Evolutionary conservation across 75 land plant genomes (phyloP), one percentile per base, ranked within the genome.

Genomic region (Picea sitchensis): DNA sequence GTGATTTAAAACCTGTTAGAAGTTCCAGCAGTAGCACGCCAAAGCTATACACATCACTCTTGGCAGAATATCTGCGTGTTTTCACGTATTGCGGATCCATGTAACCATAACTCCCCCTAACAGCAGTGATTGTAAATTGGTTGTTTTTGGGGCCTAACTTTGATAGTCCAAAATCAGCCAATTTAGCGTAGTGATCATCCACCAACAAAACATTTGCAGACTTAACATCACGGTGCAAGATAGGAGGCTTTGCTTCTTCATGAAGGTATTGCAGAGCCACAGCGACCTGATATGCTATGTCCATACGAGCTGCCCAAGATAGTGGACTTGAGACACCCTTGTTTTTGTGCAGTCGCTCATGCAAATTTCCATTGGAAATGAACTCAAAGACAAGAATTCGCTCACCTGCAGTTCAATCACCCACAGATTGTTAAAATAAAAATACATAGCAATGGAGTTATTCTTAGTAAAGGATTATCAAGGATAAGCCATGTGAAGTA

Each of bases 131-230:
- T 1, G 76, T 26, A 23, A 41, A 57, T 0, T 36, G 34, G 31
- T 65, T 47, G n/a, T 62, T 51, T 8, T 51, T 3, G 21, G 58
- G 56, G 7, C 86, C 86, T 58, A 84, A 61, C 17, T 89, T 89
- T 76, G 89, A 88, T 9, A 88, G 82, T 30, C 90, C 90, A 51
- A 86, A 88, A 79, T 88, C 90, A n/a, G 90, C 86, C 3, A 88
- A 84, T 60, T 88, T 88, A 13, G 89, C 90, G 60, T 75, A 80
- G 59, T 82, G 51, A 59, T 86, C 58, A 57, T 84, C 79, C 32
- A 73, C 80, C 2, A 85, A 58, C 2, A 85, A 84, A 75, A 85
- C 65, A 76, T 85, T 85, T 9, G 87, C 79, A 23, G 87, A 85
- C 79, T 85, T 84, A 63, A 85, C 57, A 63, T 85, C 86, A 34